Percentiles rank a stretch among this genome's conserved stretches.
phyloP scores from a whole-genome alignment of 2,329 filamentous ascomycete genomes.

The Hypoxylon sp. region DNA sequence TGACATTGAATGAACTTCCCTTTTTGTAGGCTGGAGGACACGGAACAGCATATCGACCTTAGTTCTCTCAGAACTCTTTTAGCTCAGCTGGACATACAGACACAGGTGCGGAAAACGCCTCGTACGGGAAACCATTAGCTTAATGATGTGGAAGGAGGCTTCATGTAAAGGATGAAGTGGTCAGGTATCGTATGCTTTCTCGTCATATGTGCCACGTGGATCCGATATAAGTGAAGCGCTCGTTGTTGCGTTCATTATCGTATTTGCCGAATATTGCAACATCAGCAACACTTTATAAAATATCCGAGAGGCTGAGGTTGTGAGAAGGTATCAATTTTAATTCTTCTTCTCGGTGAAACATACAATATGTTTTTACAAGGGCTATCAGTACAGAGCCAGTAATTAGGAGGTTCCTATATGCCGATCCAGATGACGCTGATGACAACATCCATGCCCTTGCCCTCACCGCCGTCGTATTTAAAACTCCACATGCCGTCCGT shows the following conservation, averaged over 20 bases:
- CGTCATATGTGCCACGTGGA: not conserved
- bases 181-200: not conserved
- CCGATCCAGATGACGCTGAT: slow-evolving; percentile 85
- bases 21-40: not conserved
- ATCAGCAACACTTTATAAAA: not conserved
- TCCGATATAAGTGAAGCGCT: not conserved
- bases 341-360: slow-evolving; percentile 25
- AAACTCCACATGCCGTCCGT: slow-evolving; percentile 92
- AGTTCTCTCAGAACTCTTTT: not conserved
- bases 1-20: not conserved
- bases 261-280: not conserved
- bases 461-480: slow-evolving; percentile 81
- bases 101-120: not conserved
- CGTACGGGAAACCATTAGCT: not conserved
- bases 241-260: not conserved
- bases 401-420: slow-evolving; percentile 60
- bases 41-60: not conserved
- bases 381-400: not conserved
- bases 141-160: not conserved
- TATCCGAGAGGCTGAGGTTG: not conserved
- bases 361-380: slow-evolving; percentile 32
- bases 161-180: not conserved
- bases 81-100: not conserved
- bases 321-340: slow-evolving; percentile 21
- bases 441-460: slow-evolving; percentile 78